phyloP scores from a whole-genome alignment of 345 rosid genomes.

The Murraya koenigii region DNA sequence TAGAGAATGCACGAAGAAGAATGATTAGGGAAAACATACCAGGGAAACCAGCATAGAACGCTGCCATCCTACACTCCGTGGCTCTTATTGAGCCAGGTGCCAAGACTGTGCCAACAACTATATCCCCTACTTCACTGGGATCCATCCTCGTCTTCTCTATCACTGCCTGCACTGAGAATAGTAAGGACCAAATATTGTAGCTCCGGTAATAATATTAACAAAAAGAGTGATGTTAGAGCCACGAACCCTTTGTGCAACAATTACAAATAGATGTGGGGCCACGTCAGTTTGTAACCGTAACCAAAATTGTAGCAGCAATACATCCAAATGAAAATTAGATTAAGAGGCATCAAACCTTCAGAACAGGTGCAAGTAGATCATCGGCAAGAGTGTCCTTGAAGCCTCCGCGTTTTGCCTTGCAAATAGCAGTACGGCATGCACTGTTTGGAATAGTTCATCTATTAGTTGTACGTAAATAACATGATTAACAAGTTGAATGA shows the following conservation, averaged over 20 bases:
- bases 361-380: slow-evolving; percentile 78
- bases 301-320: background rate
- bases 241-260: no score
- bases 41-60: slow-evolving; percentile 91
- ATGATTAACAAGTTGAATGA: background rate
- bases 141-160: slow-evolving; percentile 66
- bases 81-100: slow-evolving; percentile 87
- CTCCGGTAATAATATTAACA: no score
- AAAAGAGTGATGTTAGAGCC: no score
- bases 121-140: slow-evolving; percentile 89
- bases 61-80: slow-evolving; percentile 86
- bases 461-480: no score
- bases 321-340: background rate
- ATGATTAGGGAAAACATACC: slow-evolving; percentile 36
- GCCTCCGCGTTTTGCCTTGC: slow-evolving; percentile 87
- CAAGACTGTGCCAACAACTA: slow-evolving; percentile 88
- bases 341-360: slow-evolving; percentile 50
- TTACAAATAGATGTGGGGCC: no score
- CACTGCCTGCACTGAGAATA: slow-evolving; percentile 48
- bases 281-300: no score
- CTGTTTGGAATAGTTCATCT: slow-evolving; percentile 29
- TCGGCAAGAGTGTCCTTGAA: slow-evolving; percentile 90
- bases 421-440: slow-evolving; percentile 86
- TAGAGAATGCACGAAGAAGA: background rate
- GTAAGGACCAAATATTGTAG: no score